These are phyloP conservation scores for barrel medic (Medicago truncatula) DNA, from an alignment of 306 rosid genomes.

Conservation along the genomic window MtrunA17r5.0-ANR NC_053048.1:39404001-39404500, in stretches of 20 bases:
- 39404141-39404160: not conserved
- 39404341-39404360: not conserved
- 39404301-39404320: not conserved
- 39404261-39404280: not conserved
- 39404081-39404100: slow-evolving; percentile 42
- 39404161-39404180: not conserved
- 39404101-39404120: not conserved
- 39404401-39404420: slow-evolving; percentile 48
- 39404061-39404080: slow-evolving; percentile 46
- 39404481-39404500: slow-evolving; percentile 57
- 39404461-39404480: slow-evolving; percentile 65
- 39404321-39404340: not conserved
- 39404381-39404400: slow-evolving; percentile 20
- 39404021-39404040: slow-evolving; percentile 81
- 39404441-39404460: slow-evolving; percentile 53
- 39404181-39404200: not conserved
- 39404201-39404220: not conserved
- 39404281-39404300: not conserved
- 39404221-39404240: not conserved
- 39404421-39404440: slow-evolving; percentile 53
- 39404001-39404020: slow-evolving; percentile 80
- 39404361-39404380: not conserved
- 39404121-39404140: not conserved
- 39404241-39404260: not conserved
- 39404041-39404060: slow-evolving; percentile 60